These are phyloP conservation scores for Verticillium isaacii DNA, from an alignment of 2,329 filamentous ascomycete genomes.

Conservation along the genomic window DNA sequence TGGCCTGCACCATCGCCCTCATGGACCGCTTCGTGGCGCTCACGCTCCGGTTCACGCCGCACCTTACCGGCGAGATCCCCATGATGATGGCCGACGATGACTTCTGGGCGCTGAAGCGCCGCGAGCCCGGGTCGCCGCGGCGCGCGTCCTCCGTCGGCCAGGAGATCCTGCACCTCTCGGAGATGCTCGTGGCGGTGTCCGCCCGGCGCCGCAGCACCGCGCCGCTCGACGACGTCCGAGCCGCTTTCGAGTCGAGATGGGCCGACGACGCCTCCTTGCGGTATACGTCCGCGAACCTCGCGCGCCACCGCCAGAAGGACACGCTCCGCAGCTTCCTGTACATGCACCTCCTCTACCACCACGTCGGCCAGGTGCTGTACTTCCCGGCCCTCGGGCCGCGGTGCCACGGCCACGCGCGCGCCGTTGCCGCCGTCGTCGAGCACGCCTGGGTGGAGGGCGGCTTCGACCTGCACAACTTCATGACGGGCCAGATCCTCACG, in stretches of 20 bases:
- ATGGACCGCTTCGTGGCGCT: not conserved
- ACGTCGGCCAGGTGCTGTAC: not conserved
- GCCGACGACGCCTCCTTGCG: not conserved
- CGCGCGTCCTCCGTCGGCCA: not conserved
- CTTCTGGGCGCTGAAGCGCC: not conserved
- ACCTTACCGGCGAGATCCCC: not conserved
- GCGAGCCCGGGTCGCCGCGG: not conserved
- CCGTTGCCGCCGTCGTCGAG: not conserved
- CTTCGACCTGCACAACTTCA: not conserved
- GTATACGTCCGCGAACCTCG: not conserved
- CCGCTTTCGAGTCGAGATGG: not conserved
- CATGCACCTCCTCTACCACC: not conserved
- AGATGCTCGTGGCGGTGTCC: not conserved
- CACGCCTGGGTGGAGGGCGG: not conserved
- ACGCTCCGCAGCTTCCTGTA: not conserved
- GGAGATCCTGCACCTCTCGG: not conserved
- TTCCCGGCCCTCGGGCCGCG: not conserved
- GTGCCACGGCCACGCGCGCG: not conserved
- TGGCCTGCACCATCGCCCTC: not conserved
- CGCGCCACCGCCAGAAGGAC: not conserved
- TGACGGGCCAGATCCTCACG: not conserved
- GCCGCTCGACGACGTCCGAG: not conserved
- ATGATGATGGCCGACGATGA: not conserved
- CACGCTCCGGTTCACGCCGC: not conserved
- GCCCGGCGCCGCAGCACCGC: not conserved